Evolutionary conservation across 306 rosid genomes (phyloP).

Genomic region (Ceratonia siliqua): DNA sequence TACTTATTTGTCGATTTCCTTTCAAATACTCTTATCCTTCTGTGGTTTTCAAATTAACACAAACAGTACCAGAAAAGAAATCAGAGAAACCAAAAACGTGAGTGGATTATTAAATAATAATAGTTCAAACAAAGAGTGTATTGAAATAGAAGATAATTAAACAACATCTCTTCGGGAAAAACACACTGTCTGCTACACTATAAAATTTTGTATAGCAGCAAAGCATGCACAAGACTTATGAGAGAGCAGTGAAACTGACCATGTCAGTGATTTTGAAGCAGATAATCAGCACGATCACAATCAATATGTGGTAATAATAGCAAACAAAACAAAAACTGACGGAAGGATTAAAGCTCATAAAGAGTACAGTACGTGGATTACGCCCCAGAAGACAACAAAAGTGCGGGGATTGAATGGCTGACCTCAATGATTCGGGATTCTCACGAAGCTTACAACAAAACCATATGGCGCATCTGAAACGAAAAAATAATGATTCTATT

Average conservation of each 20-base stretch:
- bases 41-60: neutral
- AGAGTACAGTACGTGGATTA: neutral
- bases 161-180: neutral
- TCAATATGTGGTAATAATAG: neutral
- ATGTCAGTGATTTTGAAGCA: neutral
- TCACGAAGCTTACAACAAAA: slow-evolving; percentile 8
- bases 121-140: neutral
- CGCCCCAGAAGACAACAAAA: neutral
- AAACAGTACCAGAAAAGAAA: neutral
- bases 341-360: neutral
- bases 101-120: neutral
- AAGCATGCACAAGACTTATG: neutral
- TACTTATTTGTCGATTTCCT: neutral
- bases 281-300: neutral
- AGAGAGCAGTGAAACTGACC: neutral
- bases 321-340: neutral
- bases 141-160: neutral
- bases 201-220: neutral
- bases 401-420: slow-evolving; percentile 12
- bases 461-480: slow-evolving; percentile 12
- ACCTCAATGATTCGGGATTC: slow-evolving; percentile 27
- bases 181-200: neutral
- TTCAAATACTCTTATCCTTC: neutral
- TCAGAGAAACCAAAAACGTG: neutral
- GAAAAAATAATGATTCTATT: neutral